A percentile compares a stretch with the other conserved stretches of the same genome.
Conservation (phyloP, 306 rosid genomes). For the Dalbergia oliveri region DNA sequence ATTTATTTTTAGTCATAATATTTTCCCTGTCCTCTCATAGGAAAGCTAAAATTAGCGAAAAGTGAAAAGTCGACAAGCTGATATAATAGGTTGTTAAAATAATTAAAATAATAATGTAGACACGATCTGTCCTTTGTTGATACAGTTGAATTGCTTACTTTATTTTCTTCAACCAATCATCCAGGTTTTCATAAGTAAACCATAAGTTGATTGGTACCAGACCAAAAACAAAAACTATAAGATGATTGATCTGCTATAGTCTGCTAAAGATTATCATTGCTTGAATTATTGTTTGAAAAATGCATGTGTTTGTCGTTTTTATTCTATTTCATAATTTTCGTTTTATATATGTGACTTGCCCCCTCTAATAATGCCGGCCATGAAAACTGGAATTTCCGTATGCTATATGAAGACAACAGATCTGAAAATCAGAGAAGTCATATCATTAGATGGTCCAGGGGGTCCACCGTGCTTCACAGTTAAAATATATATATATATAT, state of each 20-base stretch:
- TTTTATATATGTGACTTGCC: neutral
- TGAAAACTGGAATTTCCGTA: slow-evolving; percentile 15
- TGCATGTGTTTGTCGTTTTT: neutral
- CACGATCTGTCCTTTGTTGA: neutral
- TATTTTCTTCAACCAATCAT: slow-evolving; percentile 27
- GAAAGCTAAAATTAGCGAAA: slow-evolving; percentile 33
- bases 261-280: slow-evolving; percentile 1
- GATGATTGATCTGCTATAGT: slow-evolving; percentile 1
- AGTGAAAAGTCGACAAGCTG: neutral
- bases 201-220: too few relatives aligned
- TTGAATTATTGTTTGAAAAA: neutral
- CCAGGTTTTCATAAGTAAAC: neutral
- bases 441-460: slow-evolving; percentile 28
- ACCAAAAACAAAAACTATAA: too few relatives aligned
- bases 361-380: neutral
- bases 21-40: slow-evolving; percentile 21
- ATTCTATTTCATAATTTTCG: neutral
- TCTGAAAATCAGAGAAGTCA: neutral
- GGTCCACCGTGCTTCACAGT: neutral
- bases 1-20: neutral
- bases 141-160: slow-evolving; percentile 12
- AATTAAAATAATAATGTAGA: neutral
- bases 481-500: too few relatives aligned
- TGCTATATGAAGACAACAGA: neutral
- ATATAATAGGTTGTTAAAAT: neutral